These are phyloP conservation scores for Dothistroma septosporum DNA, from an alignment of 2,329 filamentous ascomycete genomes.

Conservation along the genomic window DNA sequence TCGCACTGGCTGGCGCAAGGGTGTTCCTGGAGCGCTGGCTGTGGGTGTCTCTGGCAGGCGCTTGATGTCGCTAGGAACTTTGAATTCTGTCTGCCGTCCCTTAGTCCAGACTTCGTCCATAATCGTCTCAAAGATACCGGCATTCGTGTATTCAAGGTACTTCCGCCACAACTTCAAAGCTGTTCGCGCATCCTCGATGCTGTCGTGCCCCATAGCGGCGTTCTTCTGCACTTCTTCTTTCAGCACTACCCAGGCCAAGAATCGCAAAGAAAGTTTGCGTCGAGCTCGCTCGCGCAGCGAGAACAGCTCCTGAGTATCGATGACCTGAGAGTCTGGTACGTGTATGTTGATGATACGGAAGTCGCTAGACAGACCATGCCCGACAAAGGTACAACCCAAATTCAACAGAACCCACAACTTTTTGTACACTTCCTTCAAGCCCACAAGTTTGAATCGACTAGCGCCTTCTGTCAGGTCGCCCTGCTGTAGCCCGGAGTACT, in stretches of 20 bases:
- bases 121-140: slow-evolving; percentile 76
- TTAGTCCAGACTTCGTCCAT: slow-evolving; percentile 78
- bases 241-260: slow-evolving; percentile 84
- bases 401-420: slow-evolving; percentile 97
- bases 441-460: slow-evolving; percentile 78
- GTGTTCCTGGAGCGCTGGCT: slow-evolving; percentile 33
- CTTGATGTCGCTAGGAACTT: slow-evolving; percentile 30
- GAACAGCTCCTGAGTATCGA: slow-evolving; percentile 91
- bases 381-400: slow-evolving; percentile 87
- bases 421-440: slow-evolving; percentile 91
- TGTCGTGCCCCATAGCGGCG: slow-evolving; percentile 66
- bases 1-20: slow-evolving; percentile 24
- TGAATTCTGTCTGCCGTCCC: slow-evolving; percentile 53
- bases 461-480: slow-evolving; percentile 76
- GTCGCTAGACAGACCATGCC: slow-evolving; percentile 89
- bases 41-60: slow-evolving; percentile 26
- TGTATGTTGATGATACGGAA: slow-evolving; percentile 98
- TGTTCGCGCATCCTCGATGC: slow-evolving; percentile 89
- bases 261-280: slow-evolving; percentile 85
- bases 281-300: slow-evolving; percentile 69
- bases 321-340: slow-evolving; percentile 81
- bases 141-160: slow-evolving; percentile 82
- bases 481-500: slow-evolving; percentile 84
- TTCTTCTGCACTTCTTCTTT: slow-evolving; percentile 92
- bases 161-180: slow-evolving; percentile 86